Evolutionary conservation across 345 rosid genomes (phyloP).

Genomic region (Brassica nigra): DNA sequence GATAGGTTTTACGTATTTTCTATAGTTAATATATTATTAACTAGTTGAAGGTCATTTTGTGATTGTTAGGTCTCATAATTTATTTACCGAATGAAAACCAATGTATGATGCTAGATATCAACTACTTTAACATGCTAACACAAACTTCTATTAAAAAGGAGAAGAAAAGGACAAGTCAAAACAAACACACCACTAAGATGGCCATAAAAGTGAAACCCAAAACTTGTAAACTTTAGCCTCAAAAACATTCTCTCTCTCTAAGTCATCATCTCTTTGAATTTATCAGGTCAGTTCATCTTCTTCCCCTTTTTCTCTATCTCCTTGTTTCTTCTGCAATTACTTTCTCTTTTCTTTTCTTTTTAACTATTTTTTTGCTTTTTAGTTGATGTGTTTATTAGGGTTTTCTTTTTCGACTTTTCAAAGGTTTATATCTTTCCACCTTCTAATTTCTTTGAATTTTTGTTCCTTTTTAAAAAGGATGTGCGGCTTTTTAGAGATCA

Average conservation of each 20-base stretch:
- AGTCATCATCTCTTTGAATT: conserved; percentile 41
- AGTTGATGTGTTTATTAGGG: conserved; percentile 34
- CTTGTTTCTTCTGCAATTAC: conserved; percentile 44
- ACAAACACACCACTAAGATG: conserved; percentile 44
- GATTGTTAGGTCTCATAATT: not conserved
- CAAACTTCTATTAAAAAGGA: not conserved
- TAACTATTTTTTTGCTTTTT: conserved; percentile 26
- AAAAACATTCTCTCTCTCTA: conserved; percentile 28
- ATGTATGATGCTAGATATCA: conserved; percentile 19
- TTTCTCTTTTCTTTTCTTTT: conserved; percentile 15
- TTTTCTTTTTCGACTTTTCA: conserved; percentile 21
- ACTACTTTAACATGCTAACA: not conserved
- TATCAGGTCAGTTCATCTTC: conserved; percentile 44
- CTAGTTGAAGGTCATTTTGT: conserved; percentile 1
- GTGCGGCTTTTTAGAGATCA: conserved; percentile 34
- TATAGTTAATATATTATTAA: not conserved
- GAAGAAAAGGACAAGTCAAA: conserved; percentile 29
- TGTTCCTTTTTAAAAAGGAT: conserved; percentile 18
- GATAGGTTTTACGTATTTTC: too few relatives aligned
- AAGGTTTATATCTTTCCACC: conserved; percentile 35
- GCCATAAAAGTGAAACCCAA: conserved; percentile 43
- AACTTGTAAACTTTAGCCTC: conserved; percentile 33
- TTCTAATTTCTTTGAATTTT: conserved; percentile 33
- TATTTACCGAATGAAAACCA: conserved; percentile 5
- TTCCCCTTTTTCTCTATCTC: conserved; percentile 37